Evolutionary conservation across 2,329 filamentous ascomycete genomes (phyloP).

Genomic region (Davidsoniella eucalypti): DNA sequence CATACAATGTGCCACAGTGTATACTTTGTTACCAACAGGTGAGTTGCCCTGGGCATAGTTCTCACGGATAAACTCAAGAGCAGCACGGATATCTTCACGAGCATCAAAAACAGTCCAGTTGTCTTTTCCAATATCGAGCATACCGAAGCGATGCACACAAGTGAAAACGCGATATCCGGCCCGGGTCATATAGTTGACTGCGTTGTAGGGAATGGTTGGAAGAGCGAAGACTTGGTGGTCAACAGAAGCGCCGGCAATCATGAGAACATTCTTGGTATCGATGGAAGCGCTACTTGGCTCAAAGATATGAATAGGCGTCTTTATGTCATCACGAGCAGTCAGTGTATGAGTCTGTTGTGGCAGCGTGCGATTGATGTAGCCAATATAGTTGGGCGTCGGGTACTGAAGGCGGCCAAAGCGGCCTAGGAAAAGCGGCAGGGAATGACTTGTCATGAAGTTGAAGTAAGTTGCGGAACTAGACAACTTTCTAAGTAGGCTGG

Average conservation of each 20-base stretch:
- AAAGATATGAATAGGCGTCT: slow-evolving; percentile 39
- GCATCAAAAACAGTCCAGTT: slow-evolving; percentile 44
- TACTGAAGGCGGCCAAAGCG: slow-evolving; percentile 41
- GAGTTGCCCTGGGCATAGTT: slow-evolving; percentile 18
- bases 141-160: slow-evolving; percentile 40
- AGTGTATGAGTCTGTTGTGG: slow-evolving; percentile 29
- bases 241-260: slow-evolving; percentile 46
- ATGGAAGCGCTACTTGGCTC: slow-evolving; percentile 28
- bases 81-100: slow-evolving; percentile 41
- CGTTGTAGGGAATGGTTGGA: slow-evolving; percentile 46
- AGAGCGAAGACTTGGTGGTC: slow-evolving; percentile 47
- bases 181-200: slow-evolving; percentile 44
- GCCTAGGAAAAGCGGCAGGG: slow-evolving; percentile 34
- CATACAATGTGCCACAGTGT: slow-evolving; percentile 47
- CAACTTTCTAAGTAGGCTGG: slow-evolving; percentile 27
- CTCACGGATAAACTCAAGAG: slow-evolving; percentile 34
- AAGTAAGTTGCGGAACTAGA: slow-evolving; percentile 33
- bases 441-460: slow-evolving; percentile 34
- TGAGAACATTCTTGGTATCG: slow-evolving; percentile 34
- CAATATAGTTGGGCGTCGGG: slow-evolving; percentile 29
- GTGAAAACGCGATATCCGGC: slow-evolving; percentile 45
- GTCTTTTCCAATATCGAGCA: slow-evolving; percentile 31
- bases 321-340: slow-evolving; percentile 33
- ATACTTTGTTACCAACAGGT: slow-evolving; percentile 24
- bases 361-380: slow-evolving; percentile 35